These are phyloP conservation scores for Eucalyptus globulus DNA, from an alignment of 345 rosid species.

Conservation along the genomic window DNA sequence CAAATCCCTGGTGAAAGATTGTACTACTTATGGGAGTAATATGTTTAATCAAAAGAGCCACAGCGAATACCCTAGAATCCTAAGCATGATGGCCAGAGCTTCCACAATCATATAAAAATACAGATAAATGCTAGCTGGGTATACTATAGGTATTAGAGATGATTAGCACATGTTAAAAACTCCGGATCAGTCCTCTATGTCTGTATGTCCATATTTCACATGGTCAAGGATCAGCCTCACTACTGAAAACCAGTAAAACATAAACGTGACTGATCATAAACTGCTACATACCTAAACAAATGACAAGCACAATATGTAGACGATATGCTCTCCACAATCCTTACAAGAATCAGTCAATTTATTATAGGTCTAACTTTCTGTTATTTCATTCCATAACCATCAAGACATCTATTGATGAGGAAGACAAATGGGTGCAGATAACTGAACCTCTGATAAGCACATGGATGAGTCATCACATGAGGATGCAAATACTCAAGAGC, in stretches of 20 bases:
- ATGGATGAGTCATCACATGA: background rate
- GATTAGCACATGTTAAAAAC: background rate
- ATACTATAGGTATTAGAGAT: background rate
- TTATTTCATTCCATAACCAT: background rate
- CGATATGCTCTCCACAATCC: background rate
- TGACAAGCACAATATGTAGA: background rate
- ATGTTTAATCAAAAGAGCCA: background rate
- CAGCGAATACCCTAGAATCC: background rate
- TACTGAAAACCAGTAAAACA: background rate
- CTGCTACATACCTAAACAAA: background rate
- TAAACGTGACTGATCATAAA: background rate
- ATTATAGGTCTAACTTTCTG: background rate
- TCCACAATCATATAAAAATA: background rate
- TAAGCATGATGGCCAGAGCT: background rate
- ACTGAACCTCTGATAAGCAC: background rate
- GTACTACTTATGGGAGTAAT: background rate
- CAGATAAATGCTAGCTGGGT: background rate
- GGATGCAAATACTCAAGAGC: background rate
- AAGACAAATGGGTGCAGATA: background rate
- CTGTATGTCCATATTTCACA: background rate
- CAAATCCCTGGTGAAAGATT: background rate
- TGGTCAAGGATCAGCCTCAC: background rate
- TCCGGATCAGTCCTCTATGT: background rate
- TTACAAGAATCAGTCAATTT: background rate
- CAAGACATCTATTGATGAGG: background rate